Percentiles rank a stretch among this genome's conserved stretches.
phyloP scores from a whole-genome alignment of 805 yeast species.

The Teunomyces tritomae region DNA sequence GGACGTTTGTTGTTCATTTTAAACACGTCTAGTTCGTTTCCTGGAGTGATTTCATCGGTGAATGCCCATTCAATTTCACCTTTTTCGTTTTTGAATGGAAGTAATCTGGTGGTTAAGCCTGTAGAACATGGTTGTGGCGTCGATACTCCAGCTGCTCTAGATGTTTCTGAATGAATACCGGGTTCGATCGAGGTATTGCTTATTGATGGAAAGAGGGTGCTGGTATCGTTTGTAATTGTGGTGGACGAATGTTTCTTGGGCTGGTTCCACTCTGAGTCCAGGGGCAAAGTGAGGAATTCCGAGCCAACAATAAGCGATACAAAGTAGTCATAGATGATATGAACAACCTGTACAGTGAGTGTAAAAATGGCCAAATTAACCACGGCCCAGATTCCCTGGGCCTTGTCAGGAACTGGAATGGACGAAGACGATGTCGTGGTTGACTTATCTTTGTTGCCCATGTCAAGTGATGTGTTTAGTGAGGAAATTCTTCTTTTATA shows the following conservation, averaged over 20 bases:
- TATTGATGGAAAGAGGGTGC: slow-evolving; percentile 11
- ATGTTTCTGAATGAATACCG: neutral
- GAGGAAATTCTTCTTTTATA: neutral
- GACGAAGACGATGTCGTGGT: neutral
- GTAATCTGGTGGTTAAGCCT: slow-evolving; percentile 43
- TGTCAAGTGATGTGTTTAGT: neutral
- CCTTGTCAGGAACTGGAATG: neutral
- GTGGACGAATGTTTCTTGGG: neutral
- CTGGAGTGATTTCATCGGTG: slow-evolving; percentile 36
- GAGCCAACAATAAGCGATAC: neutral
- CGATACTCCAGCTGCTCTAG: neutral
- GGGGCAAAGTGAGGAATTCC: neutral
- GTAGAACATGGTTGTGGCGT: slow-evolving; percentile 46
- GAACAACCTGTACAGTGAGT: neutral
- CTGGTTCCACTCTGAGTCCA: neutral
- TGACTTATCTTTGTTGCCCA: slow-evolving; percentile 3
- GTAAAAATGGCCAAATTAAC: neutral
- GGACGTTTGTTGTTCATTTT: slow-evolving; percentile 12
- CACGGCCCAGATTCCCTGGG: neutral
- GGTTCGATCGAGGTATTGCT: slow-evolving; percentile 4
- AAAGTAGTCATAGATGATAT: neutral
- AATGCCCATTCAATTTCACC: slow-evolving; percentile 62
- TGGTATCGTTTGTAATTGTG: neutral
- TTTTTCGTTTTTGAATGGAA: slow-evolving; percentile 49
- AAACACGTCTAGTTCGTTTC: slow-evolving; percentile 27